These are phyloP conservation scores for Ceratocystis destructans DNA, from an alignment of 2,329 filamentous ascomycete genomes.

Conservation along the genomic window DNA sequence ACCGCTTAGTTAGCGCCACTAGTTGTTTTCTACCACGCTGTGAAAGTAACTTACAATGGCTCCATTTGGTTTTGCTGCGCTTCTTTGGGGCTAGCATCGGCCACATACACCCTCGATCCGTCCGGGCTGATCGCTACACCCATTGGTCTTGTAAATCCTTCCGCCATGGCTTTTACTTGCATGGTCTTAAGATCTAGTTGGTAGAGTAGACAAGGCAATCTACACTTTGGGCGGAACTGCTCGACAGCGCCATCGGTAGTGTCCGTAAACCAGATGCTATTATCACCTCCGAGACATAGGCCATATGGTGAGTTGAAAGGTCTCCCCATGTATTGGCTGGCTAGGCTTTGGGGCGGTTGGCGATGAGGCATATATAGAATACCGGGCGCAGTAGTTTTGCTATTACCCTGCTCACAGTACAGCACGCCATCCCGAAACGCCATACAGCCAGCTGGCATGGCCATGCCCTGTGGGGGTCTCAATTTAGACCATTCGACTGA, in stretches of 20 bases:
- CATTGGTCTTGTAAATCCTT: constrained; percentile 35
- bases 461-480: constrained; percentile 30
- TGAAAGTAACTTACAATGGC: constrained; percentile 2
- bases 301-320: constrained; percentile 39
- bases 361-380: constrained; percentile 27
- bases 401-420: constrained; percentile 31
- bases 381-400: constrained; percentile 20
- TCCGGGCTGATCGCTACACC: constrained; percentile 35
- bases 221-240: constrained; percentile 31
- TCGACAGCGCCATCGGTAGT: constrained; percentile 36
- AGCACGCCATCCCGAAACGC: constrained; percentile 31
- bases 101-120: constrained; percentile 33
- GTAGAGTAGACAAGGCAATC: constrained; percentile 36
- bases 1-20: neutral
- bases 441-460: constrained; percentile 32
- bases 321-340: constrained; percentile 31
- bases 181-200: constrained; percentile 31
- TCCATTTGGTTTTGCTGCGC: neutral
- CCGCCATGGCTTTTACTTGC: constrained; percentile 32
- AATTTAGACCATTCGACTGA: constrained; percentile 31
- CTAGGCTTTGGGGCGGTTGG: constrained; percentile 25
- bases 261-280: constrained; percentile 38
- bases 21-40: neutral
- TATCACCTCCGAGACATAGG: constrained; percentile 31
- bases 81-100: constrained; percentile 27